These are phyloP conservation scores for Aphanomyces astaci DNA, from an alignment of 352 stramenopile genomes.

Conservation along the genomic window DNA sequence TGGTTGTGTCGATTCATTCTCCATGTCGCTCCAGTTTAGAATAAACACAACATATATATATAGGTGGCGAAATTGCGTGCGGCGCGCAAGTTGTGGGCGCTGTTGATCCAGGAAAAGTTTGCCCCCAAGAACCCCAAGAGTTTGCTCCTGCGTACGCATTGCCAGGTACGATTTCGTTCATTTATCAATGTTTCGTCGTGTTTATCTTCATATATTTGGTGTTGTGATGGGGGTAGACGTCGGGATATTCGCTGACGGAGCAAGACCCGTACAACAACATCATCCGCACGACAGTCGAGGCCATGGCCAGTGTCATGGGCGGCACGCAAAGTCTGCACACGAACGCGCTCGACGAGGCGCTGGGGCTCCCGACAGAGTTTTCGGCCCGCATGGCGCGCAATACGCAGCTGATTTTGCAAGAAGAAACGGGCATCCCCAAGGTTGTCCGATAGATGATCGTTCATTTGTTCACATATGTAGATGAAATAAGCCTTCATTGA, in stretches of 20 bases:
- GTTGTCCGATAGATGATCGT: conserved; percentile 39
- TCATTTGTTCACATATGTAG: too few species aligned
- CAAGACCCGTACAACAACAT: conserved; percentile 98
- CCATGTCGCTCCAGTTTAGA: too few species aligned
- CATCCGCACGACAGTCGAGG: conserved; percentile 95
- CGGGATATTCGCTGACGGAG: conserved; percentile 93
- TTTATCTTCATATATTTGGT: neutral
- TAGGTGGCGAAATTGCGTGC: conserved; percentile 93
- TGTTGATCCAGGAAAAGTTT: conserved; percentile 91
- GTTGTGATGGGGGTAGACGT: conserved; percentile 48
- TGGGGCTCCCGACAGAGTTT: conserved; percentile 94
- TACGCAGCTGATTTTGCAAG: conserved; percentile 97
- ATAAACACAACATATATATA: too few species aligned
- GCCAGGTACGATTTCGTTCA: conserved; percentile 54
- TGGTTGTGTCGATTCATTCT: too few species aligned
- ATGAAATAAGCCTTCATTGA: too few species aligned
- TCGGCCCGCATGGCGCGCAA: conserved; percentile 94
- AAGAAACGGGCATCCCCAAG: conserved; percentile 91
- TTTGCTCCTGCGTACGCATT: conserved; percentile 93
- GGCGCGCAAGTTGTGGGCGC: conserved; percentile 90
- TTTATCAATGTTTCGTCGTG: neutral
- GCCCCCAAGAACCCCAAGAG: conserved; percentile 91
- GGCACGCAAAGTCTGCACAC: conserved; percentile 97
- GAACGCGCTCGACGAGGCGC: conserved; percentile 95
- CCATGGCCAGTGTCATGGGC: conserved; percentile 70